These are phyloP conservation scores for Liriodendron chinense DNA, from an alignment of 164 flowering plant genomes.

Conservation along the genomic window DNA sequence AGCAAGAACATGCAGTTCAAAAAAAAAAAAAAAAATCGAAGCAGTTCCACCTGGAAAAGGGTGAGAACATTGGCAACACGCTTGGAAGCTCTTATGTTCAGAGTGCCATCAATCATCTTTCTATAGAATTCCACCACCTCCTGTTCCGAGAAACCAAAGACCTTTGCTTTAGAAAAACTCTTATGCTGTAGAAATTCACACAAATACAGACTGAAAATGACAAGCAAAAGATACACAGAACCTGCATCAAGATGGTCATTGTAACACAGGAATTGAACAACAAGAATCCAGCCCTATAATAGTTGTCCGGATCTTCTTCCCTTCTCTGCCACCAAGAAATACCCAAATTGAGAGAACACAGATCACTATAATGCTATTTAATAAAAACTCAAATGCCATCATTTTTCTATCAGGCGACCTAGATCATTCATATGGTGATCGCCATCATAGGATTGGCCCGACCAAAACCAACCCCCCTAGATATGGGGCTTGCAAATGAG, in stretches of 20 bases:
- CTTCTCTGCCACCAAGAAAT: constrained; percentile 1
- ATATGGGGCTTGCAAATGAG: too few species aligned
- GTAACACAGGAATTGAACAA: constrained; percentile 37
- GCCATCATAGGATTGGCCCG: too few species aligned
- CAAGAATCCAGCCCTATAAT: constrained; percentile 25
- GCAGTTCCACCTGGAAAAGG: constrained; percentile 36
- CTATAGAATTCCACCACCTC: constrained; percentile 29
- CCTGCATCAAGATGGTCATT: constrained; percentile 43
- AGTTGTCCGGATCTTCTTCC: constrained; percentile 35
- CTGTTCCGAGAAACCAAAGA: constrained; percentile 23
- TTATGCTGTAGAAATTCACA: background rate
- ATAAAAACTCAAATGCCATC: too few species aligned
- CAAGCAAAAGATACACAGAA: constrained; percentile 1
- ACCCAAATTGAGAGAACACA: too few species aligned
- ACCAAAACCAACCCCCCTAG: too few species aligned
- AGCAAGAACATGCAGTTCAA: background rate
- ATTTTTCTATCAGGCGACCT: too few species aligned
- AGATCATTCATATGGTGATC: too few species aligned
- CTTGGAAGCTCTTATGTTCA: constrained; percentile 27
- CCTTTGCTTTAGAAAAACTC: background rate
- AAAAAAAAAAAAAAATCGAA: background rate
- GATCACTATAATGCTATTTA: too few species aligned
- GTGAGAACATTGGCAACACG: constrained; percentile 47
- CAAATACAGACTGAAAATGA: background rate
- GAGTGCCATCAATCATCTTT: constrained; percentile 23